These are phyloP conservation scores for Pestalotiopsis fici DNA, from an alignment of 2,329 filamentous ascomycete species.

Conservation along the genomic window DNA sequence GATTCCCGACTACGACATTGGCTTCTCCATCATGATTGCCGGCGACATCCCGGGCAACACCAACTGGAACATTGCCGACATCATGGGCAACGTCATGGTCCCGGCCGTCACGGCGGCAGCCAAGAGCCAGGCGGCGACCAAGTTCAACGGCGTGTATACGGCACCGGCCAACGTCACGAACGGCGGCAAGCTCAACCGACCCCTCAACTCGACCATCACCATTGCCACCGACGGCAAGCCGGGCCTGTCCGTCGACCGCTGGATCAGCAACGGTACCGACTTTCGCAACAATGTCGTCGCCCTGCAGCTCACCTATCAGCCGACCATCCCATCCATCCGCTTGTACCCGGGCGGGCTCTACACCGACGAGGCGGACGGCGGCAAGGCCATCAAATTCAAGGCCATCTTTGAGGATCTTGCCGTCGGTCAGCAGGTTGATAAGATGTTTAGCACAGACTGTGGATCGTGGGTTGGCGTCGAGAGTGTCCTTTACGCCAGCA, in stretches of 20 bases:
- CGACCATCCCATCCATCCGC: constrained; percentile 26
- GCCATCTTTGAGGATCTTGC: constrained; percentile 32
- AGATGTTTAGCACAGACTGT: constrained; percentile 36
- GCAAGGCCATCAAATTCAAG: constrained; percentile 30
- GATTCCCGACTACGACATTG: constrained; percentile 42
- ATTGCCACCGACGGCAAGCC: constrained; percentile 29
- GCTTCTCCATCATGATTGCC: constrained; percentile 39
- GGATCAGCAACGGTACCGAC: constrained; percentile 33
- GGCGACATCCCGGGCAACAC: constrained; percentile 29
- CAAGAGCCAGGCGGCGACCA: constrained; percentile 24
- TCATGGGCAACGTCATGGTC: constrained; percentile 26
- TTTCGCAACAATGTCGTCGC: constrained; percentile 23
- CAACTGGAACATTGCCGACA: constrained; percentile 28
- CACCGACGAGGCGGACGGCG: constrained; percentile 17
- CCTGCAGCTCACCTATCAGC: constrained; percentile 23
- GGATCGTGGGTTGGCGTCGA: constrained; percentile 28
- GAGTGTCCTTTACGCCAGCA: constrained; percentile 26
- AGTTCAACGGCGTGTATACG: constrained; percentile 26
- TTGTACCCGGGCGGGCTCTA: constrained; percentile 32
- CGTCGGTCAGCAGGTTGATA: constrained; percentile 16
- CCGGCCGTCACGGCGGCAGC: constrained; percentile 29
- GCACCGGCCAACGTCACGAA: constrained; percentile 14
- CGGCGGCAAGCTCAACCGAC: background rate
- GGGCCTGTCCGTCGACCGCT: constrained; percentile 27
- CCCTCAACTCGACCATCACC: constrained; percentile 29